These are phyloP conservation scores for Turnera subulata DNA, from an alignment of 345 rosid species.

Conservation along the genomic window DNA sequence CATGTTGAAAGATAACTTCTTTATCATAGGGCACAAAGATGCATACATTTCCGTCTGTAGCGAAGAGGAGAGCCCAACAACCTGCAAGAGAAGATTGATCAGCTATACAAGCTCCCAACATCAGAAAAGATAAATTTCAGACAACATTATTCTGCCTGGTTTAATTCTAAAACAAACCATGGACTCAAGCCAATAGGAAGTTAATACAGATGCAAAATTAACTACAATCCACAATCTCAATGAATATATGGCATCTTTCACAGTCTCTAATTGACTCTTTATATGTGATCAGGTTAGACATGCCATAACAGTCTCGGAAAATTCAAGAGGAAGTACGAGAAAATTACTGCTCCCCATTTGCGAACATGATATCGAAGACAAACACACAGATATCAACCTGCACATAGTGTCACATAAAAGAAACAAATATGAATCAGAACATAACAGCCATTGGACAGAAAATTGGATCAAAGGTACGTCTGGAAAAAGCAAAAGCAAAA, in stretches of 20 bases:
- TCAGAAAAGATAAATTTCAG: neutral
- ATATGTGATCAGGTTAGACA: too few species aligned
- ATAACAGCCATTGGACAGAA: neutral
- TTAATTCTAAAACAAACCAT: neutral
- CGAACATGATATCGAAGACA: constrained; percentile 83
- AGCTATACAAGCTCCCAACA: constrained; percentile 2
- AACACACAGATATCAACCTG: constrained; percentile 82
- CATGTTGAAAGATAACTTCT: constrained; percentile 3
- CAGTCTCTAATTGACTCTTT: too few species aligned
- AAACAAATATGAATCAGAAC: constrained; percentile 8
- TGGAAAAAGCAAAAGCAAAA: neutral
- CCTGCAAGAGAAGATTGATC: constrained; percentile 37
- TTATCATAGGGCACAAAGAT: neutral
- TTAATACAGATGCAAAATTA: neutral
- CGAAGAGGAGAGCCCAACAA: constrained; percentile 61
- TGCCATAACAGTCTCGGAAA: neutral
- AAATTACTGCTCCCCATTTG: constrained; percentile 72
- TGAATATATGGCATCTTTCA: too few species aligned
- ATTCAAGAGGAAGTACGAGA: constrained; percentile 26
- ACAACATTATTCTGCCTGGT: neutral
- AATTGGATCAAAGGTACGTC: neutral
- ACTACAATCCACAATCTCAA: too few species aligned
- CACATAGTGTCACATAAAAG: constrained; percentile 26
- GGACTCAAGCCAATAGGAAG: too few species aligned
- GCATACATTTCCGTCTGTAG: constrained; percentile 57